A percentile compares a stretch with the other conserved stretches of the same genome.
phyloP scores from a whole-genome alignment of 352 stramenopile genomes.

The Phytophthora agathidicida region DNA sequence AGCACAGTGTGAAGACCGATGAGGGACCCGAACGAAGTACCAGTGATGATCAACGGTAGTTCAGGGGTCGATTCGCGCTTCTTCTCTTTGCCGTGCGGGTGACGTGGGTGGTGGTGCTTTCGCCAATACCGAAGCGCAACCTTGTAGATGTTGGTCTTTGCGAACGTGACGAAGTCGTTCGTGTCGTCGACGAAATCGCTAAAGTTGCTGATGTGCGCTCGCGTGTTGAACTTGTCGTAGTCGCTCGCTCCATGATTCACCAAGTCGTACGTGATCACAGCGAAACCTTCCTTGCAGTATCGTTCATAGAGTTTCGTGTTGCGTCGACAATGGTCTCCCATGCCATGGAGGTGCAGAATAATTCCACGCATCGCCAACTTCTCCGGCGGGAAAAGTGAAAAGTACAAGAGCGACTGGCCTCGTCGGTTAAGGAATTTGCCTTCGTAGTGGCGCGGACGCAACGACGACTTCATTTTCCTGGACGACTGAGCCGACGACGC shows the following conservation, averaged over 20 bases:
- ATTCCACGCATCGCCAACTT: conserved; percentile 47
- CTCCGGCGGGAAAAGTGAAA: conserved; percentile 53
- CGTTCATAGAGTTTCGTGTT: conserved; percentile 57
- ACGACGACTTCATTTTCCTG: conserved; percentile 11
- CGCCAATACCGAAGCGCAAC: conserved; percentile 38
- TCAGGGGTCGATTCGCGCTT: conserved; percentile 21
- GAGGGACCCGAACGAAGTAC: conserved; percentile 45
- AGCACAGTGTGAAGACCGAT: conserved; percentile 50
- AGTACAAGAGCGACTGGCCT: conserved; percentile 60
- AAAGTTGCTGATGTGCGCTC: conserved; percentile 45
- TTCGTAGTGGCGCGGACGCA: conserved; percentile 35
- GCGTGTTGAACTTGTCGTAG: conserved; percentile 38
- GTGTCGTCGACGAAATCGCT: conserved; percentile 51
- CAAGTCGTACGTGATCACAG: conserved; percentile 64
- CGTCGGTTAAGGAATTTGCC: conserved; percentile 59
- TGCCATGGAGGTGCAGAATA: conserved; percentile 63
- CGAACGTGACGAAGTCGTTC: conserved; percentile 49
- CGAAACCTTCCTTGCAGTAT: conserved; percentile 52
- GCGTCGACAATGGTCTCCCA: conserved; percentile 63
- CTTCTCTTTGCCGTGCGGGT: conserved; percentile 33
- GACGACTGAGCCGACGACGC: not conserved
- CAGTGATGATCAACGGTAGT: conserved; percentile 45
- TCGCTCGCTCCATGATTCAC: conserved; percentile 51
- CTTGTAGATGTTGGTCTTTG: conserved; percentile 38
- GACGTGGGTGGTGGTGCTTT: conserved; percentile 33